Base-by-base conservation (phyloP, 805 yeast species). In the Cyberlindnera mississippiensis region DNA sequence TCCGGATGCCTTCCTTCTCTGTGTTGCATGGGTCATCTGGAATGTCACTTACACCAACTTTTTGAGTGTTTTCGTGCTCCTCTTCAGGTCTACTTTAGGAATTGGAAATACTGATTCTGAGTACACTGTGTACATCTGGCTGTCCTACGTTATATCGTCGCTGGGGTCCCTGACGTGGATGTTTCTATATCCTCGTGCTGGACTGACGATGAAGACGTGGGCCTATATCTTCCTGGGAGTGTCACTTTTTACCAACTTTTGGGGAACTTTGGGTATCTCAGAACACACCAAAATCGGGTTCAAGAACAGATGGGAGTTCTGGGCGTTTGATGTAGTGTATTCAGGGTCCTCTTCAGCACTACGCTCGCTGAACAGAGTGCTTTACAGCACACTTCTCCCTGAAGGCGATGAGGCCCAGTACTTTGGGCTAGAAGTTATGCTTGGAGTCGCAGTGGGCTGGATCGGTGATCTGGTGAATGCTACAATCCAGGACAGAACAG, bases 11-110 rank as follows among this genome's bases (percentile, higher is more conserved):
- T 64, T 64, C 39, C 24, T 60, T 10, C 53, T 62, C 20, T 64
- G 69, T 52, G 30, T 66, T n/a, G 58, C 66, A 1, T 68, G 72
- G 72, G 71, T 68, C 2, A 54, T 67, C 19, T 68, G 73, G 72
- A 67, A 68, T 39, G 61, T 67, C 13, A 56, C 58, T 6, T 66
- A 55, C 36, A 46, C 61, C 10, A 67, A 66, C 37, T 68, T 65
- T 44, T 39, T 67, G 46, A 53, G 61, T 36, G 63, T 68, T 2
- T 67, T 62, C 41, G 60, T 61, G 1, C 51, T 68, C 7, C 41
- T 68, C 15, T 68, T 68, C 48, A 56, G 73, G 44, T 56, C 71
- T 4, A 66, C 71, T 2, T 44, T 68, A 39, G 72, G 73, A 0
- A 38, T 68, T 28, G 71, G 71, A 0, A 44, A 46, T 2, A 54